Base-by-base conservation (phyloP, 306 rosid species). In the Chamaecrista fasciculata region DNA sequence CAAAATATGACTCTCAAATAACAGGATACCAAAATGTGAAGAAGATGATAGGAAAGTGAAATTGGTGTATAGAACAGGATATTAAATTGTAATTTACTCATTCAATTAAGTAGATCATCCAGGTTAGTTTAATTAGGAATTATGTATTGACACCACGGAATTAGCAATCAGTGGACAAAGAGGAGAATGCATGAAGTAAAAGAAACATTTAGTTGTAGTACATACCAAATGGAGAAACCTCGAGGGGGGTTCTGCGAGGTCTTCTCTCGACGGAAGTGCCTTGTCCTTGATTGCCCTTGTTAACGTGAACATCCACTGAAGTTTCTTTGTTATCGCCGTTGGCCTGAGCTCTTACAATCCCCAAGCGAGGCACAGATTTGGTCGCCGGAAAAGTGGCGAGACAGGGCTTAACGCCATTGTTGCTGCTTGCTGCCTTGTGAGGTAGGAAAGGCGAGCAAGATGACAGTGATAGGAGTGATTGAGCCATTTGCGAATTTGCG, bases 211-310 rank as follows among this genome's bases (percentile, higher is more conserved):
- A n/a, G n/a, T n/a, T n/a, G n/a, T n/a, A n/a, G n/a, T n/a, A 60
- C 76, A 57, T 72, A 81, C 98, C 98, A 67, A 87, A 86, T 62
- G 95, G 91, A 42, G 85, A 83, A 69, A 86, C 52, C 67, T 89
- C 89, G 10, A 81, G 11, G 15, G 83, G 86, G 31, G 31, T 18
- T 23, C 78, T 66, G 16, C 82, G 81, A 53, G 92, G 91, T 71
- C 76, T 86, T 11, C 42, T 69, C 62, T 84, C 88, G 11, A 86
- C 72, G 0, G 86, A 33, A 0, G 84, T 78, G 0, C 71, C 83
- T 66, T 81, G 81, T 51, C 72, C 84, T 69, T 78, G 80, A 43
- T 76, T 47, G 1, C 80, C 75, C 61, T 81, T 80, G 69, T 65
- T 79, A 20, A 71, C 84, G 20, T 75, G 81, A 28, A 87, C 91